Evolutionary conservation across 106 monocot species (phyloP).

Genomic region (Posidonia australis): DNA sequence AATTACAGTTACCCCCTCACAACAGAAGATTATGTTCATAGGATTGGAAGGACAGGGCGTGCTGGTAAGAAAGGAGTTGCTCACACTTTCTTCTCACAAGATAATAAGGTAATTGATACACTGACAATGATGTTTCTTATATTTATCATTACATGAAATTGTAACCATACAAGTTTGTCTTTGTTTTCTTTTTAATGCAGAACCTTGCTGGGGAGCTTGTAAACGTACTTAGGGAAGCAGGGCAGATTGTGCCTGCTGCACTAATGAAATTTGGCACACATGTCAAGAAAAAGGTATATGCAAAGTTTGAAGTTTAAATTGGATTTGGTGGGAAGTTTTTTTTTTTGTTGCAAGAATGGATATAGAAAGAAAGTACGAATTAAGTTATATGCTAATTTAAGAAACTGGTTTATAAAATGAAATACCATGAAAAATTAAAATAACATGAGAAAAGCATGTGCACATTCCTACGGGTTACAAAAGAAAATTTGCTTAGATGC

Average conservation of each 20-base stretch:
- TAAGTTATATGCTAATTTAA: no score
- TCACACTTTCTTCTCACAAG: conserved; percentile 87
- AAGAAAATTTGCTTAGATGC: no score
- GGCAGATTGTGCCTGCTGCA: conserved; percentile 67
- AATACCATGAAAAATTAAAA: no score
- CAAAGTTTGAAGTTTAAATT: not conserved
- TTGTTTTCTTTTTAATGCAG: conserved; percentile 18
- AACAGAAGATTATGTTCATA: conserved; percentile 93
- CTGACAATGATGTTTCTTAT: not conserved
- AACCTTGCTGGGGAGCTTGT: conserved; percentile 91
- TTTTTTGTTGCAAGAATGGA: not conserved
- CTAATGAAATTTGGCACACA: conserved; percentile 89
- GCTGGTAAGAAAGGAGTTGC: conserved; percentile 98
- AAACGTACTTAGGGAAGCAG: conserved; percentile 90
- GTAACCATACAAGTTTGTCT: no score
- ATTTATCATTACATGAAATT: not conserved
- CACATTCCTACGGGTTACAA: no score
- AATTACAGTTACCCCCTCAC: conserved; percentile 95
- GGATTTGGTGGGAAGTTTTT: not conserved
- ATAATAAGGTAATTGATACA: conserved; percentile 53
- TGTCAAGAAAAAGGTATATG: conserved; percentile 90
- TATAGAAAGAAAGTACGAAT: not conserved
- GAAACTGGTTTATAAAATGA: no score
- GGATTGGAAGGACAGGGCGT: conserved; percentile 93
- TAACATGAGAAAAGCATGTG: no score